Conservation (phyloP, 2,329 filamentous ascomycete genomes). For the Hypoxylon sp. region DNA sequence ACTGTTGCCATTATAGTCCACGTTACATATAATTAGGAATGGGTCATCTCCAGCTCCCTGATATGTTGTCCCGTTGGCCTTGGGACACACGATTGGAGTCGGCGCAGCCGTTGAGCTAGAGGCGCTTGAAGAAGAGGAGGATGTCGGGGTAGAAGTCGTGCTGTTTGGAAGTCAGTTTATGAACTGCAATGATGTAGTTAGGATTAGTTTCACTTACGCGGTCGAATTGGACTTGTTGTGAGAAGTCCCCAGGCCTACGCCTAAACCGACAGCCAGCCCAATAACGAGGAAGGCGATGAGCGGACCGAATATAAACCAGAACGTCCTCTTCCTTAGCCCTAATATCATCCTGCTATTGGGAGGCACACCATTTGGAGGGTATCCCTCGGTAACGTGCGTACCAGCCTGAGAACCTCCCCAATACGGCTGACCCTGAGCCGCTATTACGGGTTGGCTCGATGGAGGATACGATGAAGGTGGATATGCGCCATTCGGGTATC, state of each 20-base stretch:
- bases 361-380: slow-evolving; percentile 15
- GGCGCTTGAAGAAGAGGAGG: slow-evolving; percentile 5
- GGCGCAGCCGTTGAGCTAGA: slow-evolving; percentile 32
- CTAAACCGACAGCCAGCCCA: slow-evolving; percentile 49
- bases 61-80: slow-evolving; percentile 56
- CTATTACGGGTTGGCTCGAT: background rate
- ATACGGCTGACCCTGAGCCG: slow-evolving; percentile 17
- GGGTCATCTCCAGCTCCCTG: slow-evolving; percentile 37
- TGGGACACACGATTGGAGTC: slow-evolving; percentile 50
- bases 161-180: slow-evolving; percentile 9
- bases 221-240: slow-evolving; percentile 20
- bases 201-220: slow-evolving; percentile 5
- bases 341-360: slow-evolving; percentile 33
- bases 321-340: slow-evolving; percentile 45
- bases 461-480: slow-evolving; percentile 32
- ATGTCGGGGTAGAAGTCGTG: slow-evolving; percentile 6
- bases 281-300: slow-evolving; percentile 47
- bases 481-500: slow-evolving; percentile 24
- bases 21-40: slow-evolving; percentile 55
- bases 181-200: background rate
- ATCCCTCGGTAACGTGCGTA: slow-evolving; percentile 23
- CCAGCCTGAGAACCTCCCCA: slow-evolving; percentile 33
- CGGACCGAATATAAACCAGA: slow-evolving; percentile 50
- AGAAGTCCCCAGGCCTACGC: slow-evolving; percentile 43
- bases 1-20: slow-evolving; percentile 54